Percentiles rank a stretch among this genome's conserved stretches.
These are phyloP conservation scores for Marvania coccoides DNA, from an alignment of 139 green algal genomes.

Conservation along the genomic window DNA sequence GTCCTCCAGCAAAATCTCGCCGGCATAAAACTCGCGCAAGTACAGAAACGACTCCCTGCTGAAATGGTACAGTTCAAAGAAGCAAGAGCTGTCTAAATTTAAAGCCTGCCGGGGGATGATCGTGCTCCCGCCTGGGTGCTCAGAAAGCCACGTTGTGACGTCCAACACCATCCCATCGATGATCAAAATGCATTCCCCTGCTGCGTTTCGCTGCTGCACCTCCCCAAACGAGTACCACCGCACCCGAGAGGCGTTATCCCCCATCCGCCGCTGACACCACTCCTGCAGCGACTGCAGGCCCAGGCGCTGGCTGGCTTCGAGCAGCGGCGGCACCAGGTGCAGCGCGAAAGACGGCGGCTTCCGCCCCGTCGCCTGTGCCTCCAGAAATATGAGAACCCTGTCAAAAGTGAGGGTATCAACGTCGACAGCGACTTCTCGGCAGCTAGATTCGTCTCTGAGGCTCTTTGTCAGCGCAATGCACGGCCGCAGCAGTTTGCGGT, in stretches of 20 bases:
- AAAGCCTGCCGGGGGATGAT: conserved; percentile 67
- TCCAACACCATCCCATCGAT: conserved; percentile 13
- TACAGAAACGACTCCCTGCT: conserved; percentile 62
- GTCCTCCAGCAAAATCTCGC: conserved; percentile 42
- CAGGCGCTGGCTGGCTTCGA: conserved; percentile 32
- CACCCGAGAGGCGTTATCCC: conserved; percentile 23
- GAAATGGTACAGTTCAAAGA: conserved; percentile 61
- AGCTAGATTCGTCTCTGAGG: background rate
- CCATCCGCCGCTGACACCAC: conserved; percentile 35
- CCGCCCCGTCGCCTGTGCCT: conserved; percentile 27
- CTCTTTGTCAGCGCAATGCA: conserved; percentile 58
- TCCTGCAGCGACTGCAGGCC: conserved; percentile 41
- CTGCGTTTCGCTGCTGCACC: conserved; percentile 36
- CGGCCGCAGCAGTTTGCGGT: conserved; percentile 49
- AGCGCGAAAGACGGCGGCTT: conserved; percentile 36
- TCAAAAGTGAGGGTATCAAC: conserved; percentile 64
- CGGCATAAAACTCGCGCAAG: conserved; percentile 58
- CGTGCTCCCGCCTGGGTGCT: conserved; percentile 57
- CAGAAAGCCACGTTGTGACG: conserved; percentile 4
- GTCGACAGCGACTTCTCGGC: conserved; percentile 20
- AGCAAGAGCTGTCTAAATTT: conserved; percentile 51
- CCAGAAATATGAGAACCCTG: conserved; percentile 60
- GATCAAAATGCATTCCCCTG: conserved; percentile 37
- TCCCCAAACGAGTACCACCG: conserved; percentile 37
- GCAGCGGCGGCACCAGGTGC: conserved; percentile 29